A percentile compares a stretch with the other conserved stretches of the same genome.
Evolutionary conservation across 2,329 filamentous ascomycete genomes (phyloP).

Genomic region (Microsporum canis): DNA sequence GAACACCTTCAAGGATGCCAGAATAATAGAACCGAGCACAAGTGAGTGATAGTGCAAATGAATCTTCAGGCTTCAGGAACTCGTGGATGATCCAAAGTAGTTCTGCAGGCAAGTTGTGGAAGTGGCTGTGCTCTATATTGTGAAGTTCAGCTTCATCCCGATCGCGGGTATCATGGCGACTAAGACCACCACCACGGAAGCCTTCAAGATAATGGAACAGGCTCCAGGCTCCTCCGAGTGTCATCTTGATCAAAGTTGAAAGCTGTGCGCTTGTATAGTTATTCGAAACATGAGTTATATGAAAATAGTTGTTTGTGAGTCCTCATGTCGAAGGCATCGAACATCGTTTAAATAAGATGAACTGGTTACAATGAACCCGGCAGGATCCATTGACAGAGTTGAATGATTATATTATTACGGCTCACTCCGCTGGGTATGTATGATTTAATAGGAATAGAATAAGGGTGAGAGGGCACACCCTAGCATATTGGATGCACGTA

Average conservation of each 20-base stretch:
- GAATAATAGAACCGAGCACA: conserved; percentile 8
- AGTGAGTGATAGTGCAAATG: neutral
- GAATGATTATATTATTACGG: neutral
- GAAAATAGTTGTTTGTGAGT: neutral
- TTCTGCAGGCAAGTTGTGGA: conserved; percentile 6
- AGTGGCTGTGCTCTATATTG: neutral
- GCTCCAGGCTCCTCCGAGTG: neutral
- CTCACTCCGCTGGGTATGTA: too few species aligned
- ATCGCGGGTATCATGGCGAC: neutral
- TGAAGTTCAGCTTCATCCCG: neutral
- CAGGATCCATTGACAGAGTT: neutral
- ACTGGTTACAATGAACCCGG: neutral
- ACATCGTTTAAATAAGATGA: neutral
- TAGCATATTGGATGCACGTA: neutral
- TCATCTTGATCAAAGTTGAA: neutral
- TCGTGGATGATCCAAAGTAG: neutral
- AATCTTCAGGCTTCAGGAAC: neutral
- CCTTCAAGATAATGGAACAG: neutral
- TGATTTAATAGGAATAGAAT: neutral
- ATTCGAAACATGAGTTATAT: neutral
- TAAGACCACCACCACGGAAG: too few species aligned
- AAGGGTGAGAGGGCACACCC: neutral
- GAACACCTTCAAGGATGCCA: neutral
- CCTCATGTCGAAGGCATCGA: neutral
- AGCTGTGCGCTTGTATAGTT: neutral